phyloP scores from a whole-genome alignment of 768 basidiomycete genomes.

The Tulasnella sp. region DNA sequence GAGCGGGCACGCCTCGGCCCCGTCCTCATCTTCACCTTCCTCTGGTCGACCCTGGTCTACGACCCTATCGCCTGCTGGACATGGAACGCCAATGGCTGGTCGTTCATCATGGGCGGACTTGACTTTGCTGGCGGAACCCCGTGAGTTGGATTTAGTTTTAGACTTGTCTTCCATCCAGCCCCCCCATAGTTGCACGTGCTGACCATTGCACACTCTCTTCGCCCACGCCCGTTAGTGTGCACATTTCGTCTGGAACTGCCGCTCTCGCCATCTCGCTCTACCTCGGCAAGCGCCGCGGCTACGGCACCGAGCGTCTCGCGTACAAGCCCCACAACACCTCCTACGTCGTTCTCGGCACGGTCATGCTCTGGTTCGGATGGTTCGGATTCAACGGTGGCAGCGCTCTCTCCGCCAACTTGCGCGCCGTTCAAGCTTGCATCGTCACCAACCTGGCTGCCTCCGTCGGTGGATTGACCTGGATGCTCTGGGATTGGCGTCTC shows the following conservation, averaged over 20 bases:
- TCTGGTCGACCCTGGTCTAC: conserved; percentile 86
- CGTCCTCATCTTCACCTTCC: conserved; percentile 83
- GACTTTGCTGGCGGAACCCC: conserved; percentile 97
- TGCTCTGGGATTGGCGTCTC: conserved; percentile 91
- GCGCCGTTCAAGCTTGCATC: conserved; percentile 86
- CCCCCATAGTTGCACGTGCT: background rate
- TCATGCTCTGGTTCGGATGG: conserved; percentile 95
- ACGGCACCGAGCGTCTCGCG: conserved; percentile 85
- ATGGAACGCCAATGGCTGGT: conserved; percentile 84
- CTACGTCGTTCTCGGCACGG: conserved; percentile 91
- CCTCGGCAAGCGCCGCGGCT: conserved; percentile 88
- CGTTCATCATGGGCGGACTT: conserved; percentile 75
- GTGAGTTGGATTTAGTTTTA: conserved; percentile 11
- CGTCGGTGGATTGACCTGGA: conserved; percentile 89
- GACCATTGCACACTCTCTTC: background rate
- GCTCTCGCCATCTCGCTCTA: conserved; percentile 81
- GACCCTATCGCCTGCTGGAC: conserved; percentile 97
- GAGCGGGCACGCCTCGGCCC: conserved; percentile 88
- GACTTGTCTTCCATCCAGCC: background rate
- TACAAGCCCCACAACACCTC: conserved; percentile 95
- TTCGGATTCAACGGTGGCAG: conserved; percentile 93
- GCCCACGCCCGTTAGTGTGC: conserved; percentile 52
- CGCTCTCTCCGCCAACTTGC: conserved; percentile 84
- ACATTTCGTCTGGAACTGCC: conserved; percentile 91
- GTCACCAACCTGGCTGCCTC: conserved; percentile 91